Evolutionary conservation across 139 green algal genomes (phyloP), one percentile per base, ranked within the genome.

Genomic region (Tetradesmus obliquus): DNA sequence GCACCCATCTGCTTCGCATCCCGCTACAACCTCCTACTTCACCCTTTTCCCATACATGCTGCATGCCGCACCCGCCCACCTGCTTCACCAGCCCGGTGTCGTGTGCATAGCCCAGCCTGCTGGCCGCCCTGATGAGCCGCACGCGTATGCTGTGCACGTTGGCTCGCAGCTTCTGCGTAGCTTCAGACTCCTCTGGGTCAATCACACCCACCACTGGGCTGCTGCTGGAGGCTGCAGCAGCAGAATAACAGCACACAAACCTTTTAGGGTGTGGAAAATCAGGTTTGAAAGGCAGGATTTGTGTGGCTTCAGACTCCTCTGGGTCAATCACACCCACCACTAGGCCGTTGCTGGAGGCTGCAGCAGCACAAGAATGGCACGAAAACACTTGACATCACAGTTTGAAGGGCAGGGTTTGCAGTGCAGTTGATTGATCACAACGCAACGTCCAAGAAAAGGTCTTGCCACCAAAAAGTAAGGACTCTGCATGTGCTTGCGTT

Each of bases 41-140:
- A 82, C 74, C 20, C 74, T 24, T 8, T 45, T 12, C 3, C 22
- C 8, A 82, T 17, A 82, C 74, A 82, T 24, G 22, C 5, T 82
- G 74, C 74, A 12, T 82, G 74, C 20, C 22, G 9, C 20, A 82
- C 60, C 60, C 60, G 32, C 32, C 32, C 83, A 95, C 94, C 88
- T 96, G 94, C 81, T 93, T 94, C 5, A 96, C 94, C 5, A 96
- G 84, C 1, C 91, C 94, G 58, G 94, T 95, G 60, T 95, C 94
- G 32, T 94, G 93, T 24, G 95, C 91, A 86, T 94, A 95, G 4
- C 94, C 94, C 13, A 96, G 86, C 19, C 94, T 87, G 82, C 92
- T 55, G 3, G 94, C 93, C 2, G 92, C 81, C 3, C 92, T 84
- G 1, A 96, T 94, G 19, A 96, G 93, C n/a, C 74, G 66, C 53